These are phyloP conservation scores for Komagataella phaffii DNA, from an alignment of 805 yeast species.

Conservation along the genomic window DNA sequence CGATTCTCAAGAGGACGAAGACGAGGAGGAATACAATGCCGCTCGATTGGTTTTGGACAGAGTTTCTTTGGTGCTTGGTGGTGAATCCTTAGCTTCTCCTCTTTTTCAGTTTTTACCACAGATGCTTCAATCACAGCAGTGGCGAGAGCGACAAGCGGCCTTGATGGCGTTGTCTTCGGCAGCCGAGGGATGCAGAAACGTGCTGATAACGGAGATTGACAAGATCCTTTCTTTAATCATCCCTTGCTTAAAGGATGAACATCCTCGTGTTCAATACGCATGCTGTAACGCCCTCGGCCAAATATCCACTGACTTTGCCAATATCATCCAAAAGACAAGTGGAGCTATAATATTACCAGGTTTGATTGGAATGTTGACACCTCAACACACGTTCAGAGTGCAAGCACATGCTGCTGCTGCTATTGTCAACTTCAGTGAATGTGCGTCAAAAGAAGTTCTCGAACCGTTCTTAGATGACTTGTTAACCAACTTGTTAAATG, in stretches of 20 bases:
- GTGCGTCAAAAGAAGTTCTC: constrained; percentile 71
- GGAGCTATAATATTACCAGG: constrained; percentile 80
- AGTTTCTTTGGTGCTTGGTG: constrained; percentile 72
- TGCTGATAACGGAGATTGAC: constrained; percentile 69
- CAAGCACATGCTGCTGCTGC: constrained; percentile 99
- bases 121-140: constrained; percentile 61
- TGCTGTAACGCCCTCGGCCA: constrained; percentile 96
- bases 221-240: constrained; percentile 71
- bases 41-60: constrained; percentile 94
- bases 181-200: constrained; percentile 94
- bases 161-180: constrained; percentile 94
- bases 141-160: constrained; percentile 97
- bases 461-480: constrained; percentile 89
- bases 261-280: constrained; percentile 93
- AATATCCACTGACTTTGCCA: constrained; percentile 93
- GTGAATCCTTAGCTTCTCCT: constrained; percentile 73
- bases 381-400: constrained; percentile 73
- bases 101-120: constrained; percentile 77
- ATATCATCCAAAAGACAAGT: constrained; percentile 67
- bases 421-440: constrained; percentile 86
- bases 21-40: constrained; percentile 76
- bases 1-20: constrained; percentile 65
- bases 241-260: constrained; percentile 76
- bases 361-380: constrained; percentile 65
- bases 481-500: constrained; percentile 55